A percentile compares a stretch with the other conserved stretches of the same genome.
These are phyloP conservation scores for Paramecium sonneborni DNA, from an alignment of 73 alveolate species.

Conservation along the genomic window DNA sequence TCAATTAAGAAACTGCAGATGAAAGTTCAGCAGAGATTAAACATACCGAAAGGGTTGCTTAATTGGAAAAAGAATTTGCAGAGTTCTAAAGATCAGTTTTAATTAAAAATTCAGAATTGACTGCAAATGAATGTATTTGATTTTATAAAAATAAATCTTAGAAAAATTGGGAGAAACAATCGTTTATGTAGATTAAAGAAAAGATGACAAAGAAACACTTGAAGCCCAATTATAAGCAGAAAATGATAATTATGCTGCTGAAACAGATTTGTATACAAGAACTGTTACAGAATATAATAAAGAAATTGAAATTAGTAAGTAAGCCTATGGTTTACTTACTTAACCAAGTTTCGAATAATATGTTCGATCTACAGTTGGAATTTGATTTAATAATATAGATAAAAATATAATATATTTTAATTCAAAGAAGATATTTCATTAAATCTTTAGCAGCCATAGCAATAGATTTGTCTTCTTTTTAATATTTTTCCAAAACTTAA, in stretches of 20 bases:
- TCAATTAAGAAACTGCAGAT: background rate
- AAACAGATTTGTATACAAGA: background rate
- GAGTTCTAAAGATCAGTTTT: constrained; percentile 6
- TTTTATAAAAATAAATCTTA: background rate
- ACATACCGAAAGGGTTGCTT: background rate
- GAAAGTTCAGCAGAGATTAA: background rate
- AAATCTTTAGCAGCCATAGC: constrained; percentile 11
- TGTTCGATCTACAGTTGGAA: background rate
- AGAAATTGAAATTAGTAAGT: background rate
- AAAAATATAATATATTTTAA: background rate
- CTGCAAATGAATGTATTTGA: background rate
- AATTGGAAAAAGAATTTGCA: background rate
- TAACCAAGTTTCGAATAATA: constrained; percentile 5
- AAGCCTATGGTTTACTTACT: background rate
- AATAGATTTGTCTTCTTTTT: constrained; percentile 15
- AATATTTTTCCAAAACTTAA: background rate
- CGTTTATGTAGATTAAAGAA: background rate
- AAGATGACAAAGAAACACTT: background rate
- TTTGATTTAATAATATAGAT: background rate
- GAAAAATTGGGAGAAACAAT: background rate
- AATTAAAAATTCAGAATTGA: background rate
- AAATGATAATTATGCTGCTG: constrained; percentile 8
- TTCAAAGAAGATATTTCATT: background rate
- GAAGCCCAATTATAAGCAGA: background rate
- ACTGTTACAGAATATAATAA: background rate